Evolutionary conservation across 192 early-diverging fungal genomes (phyloP).

Genomic region (Chytriomyces confervae): DNA sequence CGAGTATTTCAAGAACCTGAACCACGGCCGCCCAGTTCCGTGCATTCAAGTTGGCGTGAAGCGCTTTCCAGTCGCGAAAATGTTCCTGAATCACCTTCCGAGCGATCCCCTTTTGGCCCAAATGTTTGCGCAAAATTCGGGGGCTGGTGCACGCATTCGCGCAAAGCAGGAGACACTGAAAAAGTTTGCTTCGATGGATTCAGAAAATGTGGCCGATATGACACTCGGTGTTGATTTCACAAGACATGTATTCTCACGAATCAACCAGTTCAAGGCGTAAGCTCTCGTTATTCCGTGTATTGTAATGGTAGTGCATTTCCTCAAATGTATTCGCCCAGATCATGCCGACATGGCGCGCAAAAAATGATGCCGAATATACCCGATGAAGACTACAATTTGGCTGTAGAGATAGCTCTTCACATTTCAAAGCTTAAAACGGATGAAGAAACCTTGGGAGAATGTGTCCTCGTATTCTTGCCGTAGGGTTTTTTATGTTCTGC

Average conservation of each 20-base stretch:
- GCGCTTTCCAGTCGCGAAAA: neutral
- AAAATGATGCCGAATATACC: slow-evolving; percentile 5
- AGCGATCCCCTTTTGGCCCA: neutral
- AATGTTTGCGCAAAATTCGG: neutral
- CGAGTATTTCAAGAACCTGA: slow-evolving; percentile 8
- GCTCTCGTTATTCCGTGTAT: too few species aligned
- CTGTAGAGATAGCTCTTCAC: neutral
- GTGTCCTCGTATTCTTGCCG: neutral
- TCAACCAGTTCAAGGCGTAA: slow-evolving; percentile 5
- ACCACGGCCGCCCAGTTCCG: neutral
- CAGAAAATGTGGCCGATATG: too few species aligned
- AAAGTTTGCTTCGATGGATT: too few species aligned
- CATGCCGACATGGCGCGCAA: neutral
- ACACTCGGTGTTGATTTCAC: neutral
- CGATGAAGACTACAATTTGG: neutral
- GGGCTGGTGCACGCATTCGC: too few species aligned
- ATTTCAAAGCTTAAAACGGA: neutral
- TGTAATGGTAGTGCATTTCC: too few species aligned
- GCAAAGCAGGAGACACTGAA: too few species aligned
- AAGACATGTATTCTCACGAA: neutral
- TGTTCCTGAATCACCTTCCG: neutral
- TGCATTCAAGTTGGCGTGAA: slow-evolving; percentile 17
- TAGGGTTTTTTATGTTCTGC: neutral
- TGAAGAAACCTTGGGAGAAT: neutral
- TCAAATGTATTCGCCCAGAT: too few species aligned